Conservation (phyloP, 352 stramenopile species). For the Phytophthora capsici region DNA sequence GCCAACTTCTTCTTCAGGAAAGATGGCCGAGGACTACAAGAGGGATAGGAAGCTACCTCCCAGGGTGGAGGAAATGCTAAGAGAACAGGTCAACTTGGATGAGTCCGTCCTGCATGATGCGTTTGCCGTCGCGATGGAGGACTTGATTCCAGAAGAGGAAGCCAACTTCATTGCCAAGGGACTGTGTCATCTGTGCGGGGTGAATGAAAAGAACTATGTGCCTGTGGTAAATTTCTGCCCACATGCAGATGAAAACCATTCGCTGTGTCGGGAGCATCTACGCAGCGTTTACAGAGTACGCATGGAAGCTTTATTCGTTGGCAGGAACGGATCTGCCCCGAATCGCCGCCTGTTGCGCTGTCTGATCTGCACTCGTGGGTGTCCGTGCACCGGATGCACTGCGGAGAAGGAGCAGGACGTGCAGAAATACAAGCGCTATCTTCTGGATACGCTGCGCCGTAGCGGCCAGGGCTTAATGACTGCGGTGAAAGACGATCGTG, state of each 20-base stretch:
- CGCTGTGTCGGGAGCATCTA: conserved; percentile 76
- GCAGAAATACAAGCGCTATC: conserved; percentile 45
- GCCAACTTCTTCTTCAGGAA: conserved; percentile 8
- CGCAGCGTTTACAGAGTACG: conserved; percentile 75
- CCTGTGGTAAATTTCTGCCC: conserved; percentile 84
- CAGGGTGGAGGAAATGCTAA: conserved; percentile 34
- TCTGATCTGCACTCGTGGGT: conserved; percentile 63
- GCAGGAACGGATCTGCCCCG: conserved; percentile 67
- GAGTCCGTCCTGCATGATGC: conserved; percentile 47
- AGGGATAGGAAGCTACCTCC: conserved; percentile 30
- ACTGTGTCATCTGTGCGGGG: conserved; percentile 70
- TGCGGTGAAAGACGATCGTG: conserved; percentile 4
- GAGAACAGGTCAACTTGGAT: conserved; percentile 48
- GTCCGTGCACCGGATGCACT: conserved; percentile 65
- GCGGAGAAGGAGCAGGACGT: conserved; percentile 39
- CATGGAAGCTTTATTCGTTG: conserved; percentile 77
- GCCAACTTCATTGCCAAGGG: conserved; percentile 81
- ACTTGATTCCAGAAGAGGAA: conserved; percentile 61
- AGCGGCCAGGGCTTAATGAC: conserved; percentile 23
- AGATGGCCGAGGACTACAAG: conserved; percentile 40
- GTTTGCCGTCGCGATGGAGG: conserved; percentile 61
- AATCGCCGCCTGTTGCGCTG: conserved; percentile 73
- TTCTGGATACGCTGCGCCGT: conserved; percentile 40
- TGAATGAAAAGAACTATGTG: conserved; percentile 51
- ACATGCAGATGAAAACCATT: conserved; percentile 66